Percentiles rank a stretch among this genome's conserved stretches.
These are phyloP conservation scores for Chimonanthus praecox DNA, from an alignment of 164 flowering plant species.

Conservation along the genomic window DNA sequence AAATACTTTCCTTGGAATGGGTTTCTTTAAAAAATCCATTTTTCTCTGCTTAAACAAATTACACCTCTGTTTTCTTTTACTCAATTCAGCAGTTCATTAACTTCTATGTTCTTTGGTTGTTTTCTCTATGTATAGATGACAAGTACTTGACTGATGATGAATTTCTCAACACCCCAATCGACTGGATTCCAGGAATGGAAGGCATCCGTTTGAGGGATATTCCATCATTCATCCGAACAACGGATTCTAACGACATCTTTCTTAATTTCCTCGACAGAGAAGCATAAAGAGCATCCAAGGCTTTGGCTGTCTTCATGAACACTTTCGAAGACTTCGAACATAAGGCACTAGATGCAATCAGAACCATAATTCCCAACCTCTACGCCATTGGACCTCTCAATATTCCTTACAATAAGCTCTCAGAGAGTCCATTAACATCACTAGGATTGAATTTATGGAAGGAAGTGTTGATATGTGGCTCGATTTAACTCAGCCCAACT, in stretches of 20 bases:
- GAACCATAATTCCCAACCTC: neutral
- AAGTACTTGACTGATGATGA: neutral
- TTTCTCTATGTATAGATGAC: neutral
- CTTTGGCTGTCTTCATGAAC: constrained; percentile 7
- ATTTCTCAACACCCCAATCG: constrained; percentile 3
- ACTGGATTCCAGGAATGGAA: constrained; percentile 13
- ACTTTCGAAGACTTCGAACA: constrained; percentile 14
- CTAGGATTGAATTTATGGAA: constrained; percentile 41
- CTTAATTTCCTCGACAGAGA: constrained; percentile 5
- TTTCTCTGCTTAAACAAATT: no score
- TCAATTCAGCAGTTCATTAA: no score
- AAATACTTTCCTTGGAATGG: no score
- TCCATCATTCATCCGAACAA: constrained; percentile 10
- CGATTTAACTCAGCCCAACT: no score
- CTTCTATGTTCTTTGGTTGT: no score
- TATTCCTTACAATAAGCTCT: constrained; percentile 4
- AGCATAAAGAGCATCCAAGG: constrained; percentile 2
- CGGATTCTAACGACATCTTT: constrained; percentile 4
- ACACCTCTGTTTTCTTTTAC: no score
- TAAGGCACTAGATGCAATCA: constrained; percentile 5
- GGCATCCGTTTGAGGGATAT: constrained; percentile 8
- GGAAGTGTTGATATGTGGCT: no score
- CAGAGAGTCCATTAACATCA: constrained; percentile 2
- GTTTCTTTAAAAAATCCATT: no score
- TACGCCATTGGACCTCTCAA: constrained; percentile 12